Evolutionary conservation across 495 filamentous ascomycete genomes (phyloP).

Genomic region (Hyaloscypha hepaticicola): DNA sequence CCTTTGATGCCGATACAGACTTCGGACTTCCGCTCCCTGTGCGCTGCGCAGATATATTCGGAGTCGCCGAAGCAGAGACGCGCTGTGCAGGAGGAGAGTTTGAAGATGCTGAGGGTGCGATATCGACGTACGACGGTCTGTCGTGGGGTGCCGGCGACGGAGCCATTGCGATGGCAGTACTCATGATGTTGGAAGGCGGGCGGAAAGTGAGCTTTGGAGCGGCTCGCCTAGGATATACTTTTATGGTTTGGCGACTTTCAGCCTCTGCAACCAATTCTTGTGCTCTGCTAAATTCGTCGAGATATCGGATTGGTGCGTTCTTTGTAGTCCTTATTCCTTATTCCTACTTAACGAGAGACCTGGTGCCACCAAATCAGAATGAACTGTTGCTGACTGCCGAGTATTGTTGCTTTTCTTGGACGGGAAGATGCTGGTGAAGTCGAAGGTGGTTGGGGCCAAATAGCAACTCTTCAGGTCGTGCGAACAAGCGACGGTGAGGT

Average conservation of each 20-base stretch:
- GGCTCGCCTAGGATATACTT: constrained; percentile 16
- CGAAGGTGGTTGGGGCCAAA: neutral
- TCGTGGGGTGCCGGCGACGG: constrained; percentile 59
- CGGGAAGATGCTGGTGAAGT: neutral
- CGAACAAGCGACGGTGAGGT: constrained; percentile 14
- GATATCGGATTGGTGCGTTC: constrained; percentile 28
- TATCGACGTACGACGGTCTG: constrained; percentile 44
- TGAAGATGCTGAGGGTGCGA: constrained; percentile 42
- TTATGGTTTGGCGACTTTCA: constrained; percentile 10
- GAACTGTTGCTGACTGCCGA: constrained; percentile 27
- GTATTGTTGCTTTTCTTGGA: constrained; percentile 18
- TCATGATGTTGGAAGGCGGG: constrained; percentile 45
- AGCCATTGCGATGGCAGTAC: constrained; percentile 59
- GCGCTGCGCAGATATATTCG: constrained; percentile 44
- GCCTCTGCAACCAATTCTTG: constrained; percentile 13
- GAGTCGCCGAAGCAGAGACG: constrained; percentile 38
- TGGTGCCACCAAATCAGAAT: constrained; percentile 30
- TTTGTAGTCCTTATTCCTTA: constrained; percentile 22
- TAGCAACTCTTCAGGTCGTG: neutral
- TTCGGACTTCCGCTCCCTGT: constrained; percentile 51
- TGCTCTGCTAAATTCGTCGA: constrained; percentile 16
- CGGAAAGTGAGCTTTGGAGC: neutral
- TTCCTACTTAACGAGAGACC: constrained; percentile 27
- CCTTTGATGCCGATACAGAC: constrained; percentile 35
- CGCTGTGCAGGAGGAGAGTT: constrained; percentile 41